phyloP scores from a whole-genome alignment of 2,329 filamentous ascomycete genomes.

The Scleromitrula shiraiana region DNA sequence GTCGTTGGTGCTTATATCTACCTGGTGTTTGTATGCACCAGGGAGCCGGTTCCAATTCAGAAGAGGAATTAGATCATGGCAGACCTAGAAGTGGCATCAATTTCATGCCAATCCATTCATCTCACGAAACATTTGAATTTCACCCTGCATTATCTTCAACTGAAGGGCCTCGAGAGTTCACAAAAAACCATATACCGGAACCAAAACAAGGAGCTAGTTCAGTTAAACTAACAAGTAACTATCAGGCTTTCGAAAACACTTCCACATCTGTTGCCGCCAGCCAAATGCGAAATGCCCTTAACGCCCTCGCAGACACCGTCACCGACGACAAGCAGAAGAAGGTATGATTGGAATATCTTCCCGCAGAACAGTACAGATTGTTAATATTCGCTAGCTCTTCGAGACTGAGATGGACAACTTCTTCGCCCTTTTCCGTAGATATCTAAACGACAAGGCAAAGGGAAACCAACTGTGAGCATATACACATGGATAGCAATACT shows the following conservation, averaged over 20 bases:
- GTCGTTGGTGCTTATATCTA: constrained; percentile 14
- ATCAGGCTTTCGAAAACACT: constrained; percentile 95
- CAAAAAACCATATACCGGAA: not conserved
- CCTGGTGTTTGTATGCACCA: constrained; percentile 16
- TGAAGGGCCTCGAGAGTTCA: not conserved
- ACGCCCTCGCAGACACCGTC: constrained; percentile 84
- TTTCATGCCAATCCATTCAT: not conserved
- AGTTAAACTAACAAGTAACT: not conserved
- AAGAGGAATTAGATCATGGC: constrained; percentile 9
- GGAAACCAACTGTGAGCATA: constrained; percentile 71
- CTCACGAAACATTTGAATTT: not conserved
- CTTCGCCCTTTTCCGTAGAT: constrained; percentile 96
- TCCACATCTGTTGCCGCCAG: constrained; percentile 96
- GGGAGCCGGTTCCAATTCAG: not conserved
- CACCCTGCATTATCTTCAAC: not conserved
- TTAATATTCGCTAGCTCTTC: constrained; percentile 57
- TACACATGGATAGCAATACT: not conserved
- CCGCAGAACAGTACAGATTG: not conserved
- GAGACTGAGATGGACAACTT: constrained; percentile 99
- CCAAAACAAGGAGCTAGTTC: not conserved
- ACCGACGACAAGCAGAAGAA: constrained; percentile 75
- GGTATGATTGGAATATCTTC: constrained; percentile 42
- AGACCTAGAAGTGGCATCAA: not conserved
- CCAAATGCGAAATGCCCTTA: constrained; percentile 98
- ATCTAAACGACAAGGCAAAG: constrained; percentile 98